These are phyloP conservation scores for Lepiota brunneoincarnata DNA, from an alignment of 768 basidiomycete genomes.

Conservation along the genomic window DNA sequence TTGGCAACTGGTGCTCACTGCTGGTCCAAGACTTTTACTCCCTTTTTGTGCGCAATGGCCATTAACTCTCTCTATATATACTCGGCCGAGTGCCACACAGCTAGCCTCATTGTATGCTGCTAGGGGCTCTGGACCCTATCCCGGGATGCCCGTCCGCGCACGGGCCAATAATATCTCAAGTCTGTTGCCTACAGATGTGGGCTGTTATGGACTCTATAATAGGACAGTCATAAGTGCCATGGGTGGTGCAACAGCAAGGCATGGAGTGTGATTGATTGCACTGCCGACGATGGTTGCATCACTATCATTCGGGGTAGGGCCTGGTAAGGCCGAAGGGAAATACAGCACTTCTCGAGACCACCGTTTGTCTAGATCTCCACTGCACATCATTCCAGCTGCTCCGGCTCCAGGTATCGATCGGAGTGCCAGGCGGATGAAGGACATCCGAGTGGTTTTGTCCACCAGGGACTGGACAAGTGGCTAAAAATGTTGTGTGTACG, in stretches of 20 bases:
- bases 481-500: constrained; percentile 19
- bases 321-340: not conserved
- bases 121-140: too few relatives aligned
- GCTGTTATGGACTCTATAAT: too few relatives aligned
- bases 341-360: constrained; percentile 3
- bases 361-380: constrained; percentile 41
- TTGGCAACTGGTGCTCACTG: not conserved
- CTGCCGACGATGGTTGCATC: constrained; percentile 3
- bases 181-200: too few relatives aligned
- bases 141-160: not conserved
- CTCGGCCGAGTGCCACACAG: not conserved
- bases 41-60: too few relatives aligned
- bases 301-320: not conserved
- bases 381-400: too few relatives aligned
- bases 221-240: not conserved
- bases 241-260: not conserved
- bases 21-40: not conserved
- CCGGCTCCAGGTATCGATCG: too few relatives aligned
- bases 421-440: too few relatives aligned
- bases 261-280: not conserved
- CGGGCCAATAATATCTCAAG: too few relatives aligned
- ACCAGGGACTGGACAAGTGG: too few relatives aligned
- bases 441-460: too few relatives aligned
- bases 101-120: not conserved
- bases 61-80: too few relatives aligned